Evolutionary conservation across 495 filamentous ascomycete genomes (phyloP), one percentile per base, ranked within the genome.

Genomic region (Pseudotulostoma volvatum): DNA sequence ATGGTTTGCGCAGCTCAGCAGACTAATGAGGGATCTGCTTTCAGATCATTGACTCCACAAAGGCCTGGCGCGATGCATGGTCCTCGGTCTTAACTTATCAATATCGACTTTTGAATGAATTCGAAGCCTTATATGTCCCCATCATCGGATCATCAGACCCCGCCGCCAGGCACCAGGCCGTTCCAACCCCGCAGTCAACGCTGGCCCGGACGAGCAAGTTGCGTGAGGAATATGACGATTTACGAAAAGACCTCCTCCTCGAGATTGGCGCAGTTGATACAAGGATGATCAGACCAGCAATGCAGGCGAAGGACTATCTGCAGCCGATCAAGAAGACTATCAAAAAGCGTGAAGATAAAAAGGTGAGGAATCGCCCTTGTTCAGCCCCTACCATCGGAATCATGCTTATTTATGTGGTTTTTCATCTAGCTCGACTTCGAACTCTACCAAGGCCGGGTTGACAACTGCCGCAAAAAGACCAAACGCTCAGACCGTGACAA

Each of bases 341-440:
- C 54, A 93, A 93, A 63, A 88, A 84, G 51, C 67, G 88, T 31
- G 84, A 92, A 48, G 80, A 93, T 48, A 84, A 78, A 58, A 81
- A 93, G 64, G 73, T 73, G 36, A n/a, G 53, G 38, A n/a, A 14
- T 25, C 14, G n/a, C 9, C 17, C 19, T 8, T 37, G 38, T 5
- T 35, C 33, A 13, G 14, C 17, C 14, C n/a, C 31, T 3, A 20
- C 9, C 14, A 16, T 25, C n/a, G 8, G 3, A 43, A 18, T 9
- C 21, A 11, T 37, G 43, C 55, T 61, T 38, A 59, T 39, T 16
- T 17, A 5, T 28, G 5, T 11, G 23, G 23, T 28, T 11, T 28
- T 5, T 5, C 5, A 11, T 11, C 11, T 39, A 68, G 67, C 49
- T 90, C 33, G 88, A 95, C 53, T 94, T 77, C 49, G 88, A 96